Evolutionary conservation across 2,329 filamentous ascomycete species (phyloP).

Genomic region (Coniochaeta ligniaria): DNA sequence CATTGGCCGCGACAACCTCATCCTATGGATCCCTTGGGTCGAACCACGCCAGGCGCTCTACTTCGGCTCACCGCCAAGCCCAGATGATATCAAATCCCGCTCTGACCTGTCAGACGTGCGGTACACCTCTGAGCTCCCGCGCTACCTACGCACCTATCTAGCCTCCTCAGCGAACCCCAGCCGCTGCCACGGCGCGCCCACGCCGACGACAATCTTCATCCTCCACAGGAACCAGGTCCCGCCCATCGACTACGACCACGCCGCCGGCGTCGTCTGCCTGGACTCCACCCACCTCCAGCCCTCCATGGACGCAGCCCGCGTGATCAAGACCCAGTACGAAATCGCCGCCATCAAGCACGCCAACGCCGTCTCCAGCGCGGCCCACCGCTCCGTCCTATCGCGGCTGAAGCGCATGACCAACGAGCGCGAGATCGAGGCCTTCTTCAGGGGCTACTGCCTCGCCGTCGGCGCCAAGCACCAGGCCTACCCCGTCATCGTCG

Average conservation of each 20-base stretch:
- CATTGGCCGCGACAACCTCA: constrained; percentile 52
- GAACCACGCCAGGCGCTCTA: constrained; percentile 56
- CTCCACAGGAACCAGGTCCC: constrained; percentile 14
- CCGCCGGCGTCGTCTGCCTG: constrained; percentile 24
- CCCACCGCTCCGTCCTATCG: constrained; percentile 66
- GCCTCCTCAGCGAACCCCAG: constrained; percentile 32
- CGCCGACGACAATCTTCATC: constrained; percentile 3
- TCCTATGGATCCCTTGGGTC: constrained; percentile 66
- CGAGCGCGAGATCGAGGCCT: constrained; percentile 77
- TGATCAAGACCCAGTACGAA: constrained; percentile 82
- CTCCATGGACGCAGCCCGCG: constrained; percentile 73
- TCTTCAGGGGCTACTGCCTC: constrained; percentile 68
- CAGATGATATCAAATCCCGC: constrained; percentile 51
- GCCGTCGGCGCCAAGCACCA: constrained; percentile 64
- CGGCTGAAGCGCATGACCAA: constrained; percentile 57
- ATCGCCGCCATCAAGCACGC: constrained; percentile 74
- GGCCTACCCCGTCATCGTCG: constrained; percentile 86
- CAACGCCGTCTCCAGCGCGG: constrained; percentile 69
- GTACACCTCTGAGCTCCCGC: constrained; percentile 40
- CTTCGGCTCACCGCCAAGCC: constrained; percentile 53
- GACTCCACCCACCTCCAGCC: constrained; percentile 49
- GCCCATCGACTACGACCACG: constrained; percentile 3
- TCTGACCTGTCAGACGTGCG: constrained; percentile 68
- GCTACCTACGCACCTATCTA: constrained; percentile 42
- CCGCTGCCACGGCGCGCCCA: constrained; percentile 36